Conservation (phyloP, 495 filamentous ascomycete genomes). For the Cairneyella variabilis region DNA sequence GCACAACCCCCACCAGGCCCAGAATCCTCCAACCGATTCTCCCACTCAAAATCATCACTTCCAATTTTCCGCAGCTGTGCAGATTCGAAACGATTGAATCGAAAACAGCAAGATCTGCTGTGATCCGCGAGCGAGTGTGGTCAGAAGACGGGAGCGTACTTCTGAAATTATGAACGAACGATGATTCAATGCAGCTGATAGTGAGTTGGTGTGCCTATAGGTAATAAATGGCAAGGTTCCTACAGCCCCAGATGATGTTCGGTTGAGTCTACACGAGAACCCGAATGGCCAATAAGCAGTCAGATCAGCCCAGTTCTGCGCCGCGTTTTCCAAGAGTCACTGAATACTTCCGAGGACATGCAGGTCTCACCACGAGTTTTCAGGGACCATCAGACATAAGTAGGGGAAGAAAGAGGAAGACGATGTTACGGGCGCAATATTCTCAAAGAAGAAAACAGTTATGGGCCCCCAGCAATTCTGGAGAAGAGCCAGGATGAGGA, state of each 20-base stretch:
- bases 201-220: slow-evolving; percentile 11
- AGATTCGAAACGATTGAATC: slow-evolving; percentile 12
- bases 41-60: slow-evolving; percentile 15
- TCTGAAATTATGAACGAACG: slow-evolving; percentile 14
- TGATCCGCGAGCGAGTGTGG: slow-evolving; percentile 21
- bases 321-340: background rate
- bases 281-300: slow-evolving; percentile 1
- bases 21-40: background rate
- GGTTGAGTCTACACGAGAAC: background rate
- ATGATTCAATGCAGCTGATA: slow-evolving; percentile 1
- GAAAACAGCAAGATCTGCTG: slow-evolving; percentile 16
- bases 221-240: slow-evolving; percentile 10
- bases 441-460: slow-evolving; percentile 23
- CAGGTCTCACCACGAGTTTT: slow-evolving; percentile 10
- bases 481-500: background rate
- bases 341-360: slow-evolving; percentile 3
- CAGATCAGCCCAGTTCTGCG: background rate
- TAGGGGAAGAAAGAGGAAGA: background rate
- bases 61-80: background rate
- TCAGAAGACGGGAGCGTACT: slow-evolving; percentile 8
- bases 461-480: slow-evolving; percentile 9
- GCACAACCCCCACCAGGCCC: background rate
- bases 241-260: background rate
- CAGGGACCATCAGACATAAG: background rate
- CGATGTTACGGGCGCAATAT: background rate